A percentile compares a stretch with the other conserved stretches of the same genome.
phyloP scores from a whole-genome alignment of 495 filamentous ascomycete genomes.

The Aspergillus cavernicola region DNA sequence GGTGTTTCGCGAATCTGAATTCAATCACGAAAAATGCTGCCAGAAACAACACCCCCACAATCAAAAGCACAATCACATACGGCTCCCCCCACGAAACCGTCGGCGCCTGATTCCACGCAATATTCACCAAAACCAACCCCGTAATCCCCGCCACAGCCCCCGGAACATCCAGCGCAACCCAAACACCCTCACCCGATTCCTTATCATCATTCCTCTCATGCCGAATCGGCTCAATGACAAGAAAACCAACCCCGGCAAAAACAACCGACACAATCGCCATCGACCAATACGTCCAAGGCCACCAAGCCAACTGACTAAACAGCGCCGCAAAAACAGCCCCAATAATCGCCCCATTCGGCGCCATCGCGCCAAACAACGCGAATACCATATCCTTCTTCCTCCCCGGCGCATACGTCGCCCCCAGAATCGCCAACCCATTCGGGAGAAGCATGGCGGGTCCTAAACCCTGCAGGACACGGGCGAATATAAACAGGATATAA shows the following conservation, averaged over 20 bases:
- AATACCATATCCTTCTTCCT: constrained; percentile 62
- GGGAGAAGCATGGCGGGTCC: constrained; percentile 59
- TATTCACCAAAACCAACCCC: constrained; percentile 53
- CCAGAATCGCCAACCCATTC: constrained; percentile 61
- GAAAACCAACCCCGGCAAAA: constrained; percentile 34
- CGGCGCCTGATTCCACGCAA: constrained; percentile 51
- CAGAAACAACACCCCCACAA: constrained; percentile 40
- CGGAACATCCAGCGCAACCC: constrained; percentile 35
- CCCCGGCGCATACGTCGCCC: constrained; percentile 50
- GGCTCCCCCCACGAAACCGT: constrained; percentile 40
- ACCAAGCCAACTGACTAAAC: constrained; percentile 53
- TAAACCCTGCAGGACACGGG: constrained; percentile 58
- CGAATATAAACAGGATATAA: constrained; percentile 54
- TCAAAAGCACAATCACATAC: constrained; percentile 44
- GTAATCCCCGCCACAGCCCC: constrained; percentile 53
- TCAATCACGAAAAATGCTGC: constrained; percentile 41
- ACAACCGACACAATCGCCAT: constrained; percentile 44
- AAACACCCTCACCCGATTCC: constrained; percentile 11
- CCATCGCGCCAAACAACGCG: constrained; percentile 58
- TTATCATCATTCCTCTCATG: no score
- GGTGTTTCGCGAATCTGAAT: constrained; percentile 28
- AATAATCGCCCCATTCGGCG: constrained; percentile 51
- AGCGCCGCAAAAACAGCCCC: constrained; percentile 49
- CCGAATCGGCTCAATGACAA: constrained; percentile 47
- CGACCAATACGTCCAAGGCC: constrained; percentile 66